Evolutionary conservation across 345 rosid species (phyloP).

Genomic region (Boechera retrofracta): DNA sequence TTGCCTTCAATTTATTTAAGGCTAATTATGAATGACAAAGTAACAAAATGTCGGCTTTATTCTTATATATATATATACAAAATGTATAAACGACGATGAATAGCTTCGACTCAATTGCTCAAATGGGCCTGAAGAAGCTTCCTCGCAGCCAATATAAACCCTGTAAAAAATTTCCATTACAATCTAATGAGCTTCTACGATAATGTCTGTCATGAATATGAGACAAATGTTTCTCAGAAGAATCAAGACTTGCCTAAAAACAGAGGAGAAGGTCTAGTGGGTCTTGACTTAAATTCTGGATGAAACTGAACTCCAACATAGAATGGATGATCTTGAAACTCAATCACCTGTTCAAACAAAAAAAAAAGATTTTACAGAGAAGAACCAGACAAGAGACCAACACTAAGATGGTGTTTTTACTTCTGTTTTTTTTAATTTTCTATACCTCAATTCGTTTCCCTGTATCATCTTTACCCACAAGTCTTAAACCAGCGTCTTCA

Average conservation of each 20-base stretch:
- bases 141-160: constrained; percentile 80
- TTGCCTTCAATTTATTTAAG: constrained; percentile 9
- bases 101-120: constrained; percentile 29
- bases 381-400: constrained; percentile 12
- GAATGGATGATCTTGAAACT: constrained; percentile 74
- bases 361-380: constrained; percentile 8
- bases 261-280: constrained; percentile 82
- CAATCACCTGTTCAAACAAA: constrained; percentile 58
- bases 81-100: constrained; percentile 22
- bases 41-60: constrained; percentile 18
- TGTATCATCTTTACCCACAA: constrained; percentile 93
- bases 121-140: constrained; percentile 68
- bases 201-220: constrained; percentile 11
- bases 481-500: constrained; percentile 86
- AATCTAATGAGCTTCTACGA: constrained; percentile 14
- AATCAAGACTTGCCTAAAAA: constrained; percentile 68
- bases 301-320: constrained; percentile 92
- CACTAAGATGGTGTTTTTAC: not conserved
- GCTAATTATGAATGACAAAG: constrained; percentile 7
- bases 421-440: not conserved
- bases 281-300: constrained; percentile 96
- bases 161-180: constrained; percentile 46
- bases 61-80: constrained; percentile 13
- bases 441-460: constrained; percentile 86
- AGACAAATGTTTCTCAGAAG: constrained; percentile 11